Conservation (phyloP, 1,139 yeast genomes). For the Hansenula sp. region DNA sequence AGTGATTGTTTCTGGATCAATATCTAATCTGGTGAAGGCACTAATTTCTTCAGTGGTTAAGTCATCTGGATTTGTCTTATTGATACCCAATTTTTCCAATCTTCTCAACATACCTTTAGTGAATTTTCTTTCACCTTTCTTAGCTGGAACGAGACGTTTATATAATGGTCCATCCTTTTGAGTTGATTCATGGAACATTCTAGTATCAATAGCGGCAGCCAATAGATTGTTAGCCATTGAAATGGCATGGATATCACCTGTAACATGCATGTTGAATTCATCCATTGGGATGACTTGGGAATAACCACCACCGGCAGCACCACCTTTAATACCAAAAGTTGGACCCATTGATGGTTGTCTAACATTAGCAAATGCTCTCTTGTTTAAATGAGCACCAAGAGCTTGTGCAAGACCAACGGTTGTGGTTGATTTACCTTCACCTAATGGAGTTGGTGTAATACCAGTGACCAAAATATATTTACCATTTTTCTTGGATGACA, state of each 20-base stretch:
- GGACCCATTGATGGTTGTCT: conserved; percentile 99
- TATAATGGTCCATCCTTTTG: conserved; percentile 86
- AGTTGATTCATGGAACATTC: conserved; percentile 96
- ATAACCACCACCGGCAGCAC: conserved; percentile 99
- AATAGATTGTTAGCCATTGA: conserved; percentile 92
- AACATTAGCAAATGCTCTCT: conserved; percentile 89
- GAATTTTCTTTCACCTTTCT: conserved; percentile 78
- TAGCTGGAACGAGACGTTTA: conserved; percentile 82
- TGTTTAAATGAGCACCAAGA: conserved; percentile 85
- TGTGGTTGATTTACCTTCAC: conserved; percentile 97
- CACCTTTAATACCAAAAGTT: conserved; percentile 97
- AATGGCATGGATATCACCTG: conserved; percentile 98
- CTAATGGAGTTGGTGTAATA: conserved; percentile 97
- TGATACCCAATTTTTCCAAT: conserved; percentile 74
- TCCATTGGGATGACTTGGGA: conserved; percentile 99
- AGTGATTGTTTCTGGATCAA: conserved; percentile 90
- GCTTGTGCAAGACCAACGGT: conserved; percentile 97
- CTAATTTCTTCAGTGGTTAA: conserved; percentile 77
- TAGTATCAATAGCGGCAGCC: conserved; percentile 97
- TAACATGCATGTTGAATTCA: conserved; percentile 96
- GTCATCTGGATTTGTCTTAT: conserved; percentile 76
- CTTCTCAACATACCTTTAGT: conserved; percentile 78
- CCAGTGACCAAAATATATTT: conserved; percentile 93
- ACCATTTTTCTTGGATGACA: conserved; percentile 68
- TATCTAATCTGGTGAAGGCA: conserved; percentile 80